phyloP scores from a whole-genome alignment of 768 basidiomycete genomes.

The Suillus americanus region DNA sequence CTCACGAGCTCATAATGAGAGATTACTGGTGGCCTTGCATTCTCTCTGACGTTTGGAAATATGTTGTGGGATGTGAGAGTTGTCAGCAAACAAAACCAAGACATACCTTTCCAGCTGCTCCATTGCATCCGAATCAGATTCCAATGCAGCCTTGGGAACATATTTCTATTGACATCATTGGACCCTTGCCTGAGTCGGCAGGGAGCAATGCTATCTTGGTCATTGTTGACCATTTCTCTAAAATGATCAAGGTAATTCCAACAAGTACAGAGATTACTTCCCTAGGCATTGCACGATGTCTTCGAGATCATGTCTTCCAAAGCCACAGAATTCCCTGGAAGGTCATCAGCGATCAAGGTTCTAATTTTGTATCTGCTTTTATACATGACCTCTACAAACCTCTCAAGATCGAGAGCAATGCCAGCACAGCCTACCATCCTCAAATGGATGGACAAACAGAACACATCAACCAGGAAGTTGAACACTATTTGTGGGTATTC shows the following conservation, averaged over 20 bases:
- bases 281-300: slow-evolving; percentile 24
- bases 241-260: slow-evolving; percentile 43
- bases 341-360: slow-evolving; percentile 11
- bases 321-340: slow-evolving; percentile 8
- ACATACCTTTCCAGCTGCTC: slow-evolving; percentile 20
- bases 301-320: slow-evolving; percentile 19
- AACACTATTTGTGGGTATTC: slow-evolving; percentile 37
- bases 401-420: slow-evolving; percentile 32
- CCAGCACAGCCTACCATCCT: slow-evolving; percentile 45
- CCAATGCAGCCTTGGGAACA: slow-evolving; percentile 23
- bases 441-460: slow-evolving; percentile 42
- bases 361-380: slow-evolving; percentile 21
- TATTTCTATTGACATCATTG: slow-evolving; percentile 35
- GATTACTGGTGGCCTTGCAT: slow-evolving; percentile 21
- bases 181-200: slow-evolving; percentile 28
- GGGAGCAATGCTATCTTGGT: slow-evolving; percentile 38
- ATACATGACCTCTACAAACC: slow-evolving; percentile 26
- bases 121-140: slow-evolving; percentile 31
- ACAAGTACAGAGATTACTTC: slow-evolving; percentile 27
- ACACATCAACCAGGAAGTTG: slow-evolving; percentile 34
- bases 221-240: slow-evolving; percentile 27
- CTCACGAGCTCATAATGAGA: slow-evolving; percentile 13
- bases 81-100: slow-evolving; percentile 6
- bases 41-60: slow-evolving; percentile 5
- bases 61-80: slow-evolving; percentile 11